A percentile compares a stretch with the other conserved stretches of the same genome.
These are phyloP conservation scores for Pyracantha coccinea DNA, from an alignment of 331 rosid genomes.

Conservation along the genomic window DNA sequence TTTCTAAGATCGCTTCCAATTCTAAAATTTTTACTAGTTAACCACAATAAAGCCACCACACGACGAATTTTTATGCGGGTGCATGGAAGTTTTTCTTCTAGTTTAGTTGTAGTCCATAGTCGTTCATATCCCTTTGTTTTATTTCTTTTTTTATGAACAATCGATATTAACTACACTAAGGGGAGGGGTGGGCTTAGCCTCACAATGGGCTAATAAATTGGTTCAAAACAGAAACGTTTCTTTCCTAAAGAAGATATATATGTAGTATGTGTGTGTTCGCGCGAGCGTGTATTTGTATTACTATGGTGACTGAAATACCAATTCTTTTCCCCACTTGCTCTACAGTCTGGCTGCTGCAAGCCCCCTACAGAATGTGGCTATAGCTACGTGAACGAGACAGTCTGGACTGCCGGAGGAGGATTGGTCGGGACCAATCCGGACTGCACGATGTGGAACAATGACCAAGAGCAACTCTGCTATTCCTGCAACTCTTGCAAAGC, in stretches of 20 bases:
- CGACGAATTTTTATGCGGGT: too few species aligned
- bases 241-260: not conserved
- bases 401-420: conserved; percentile 43
- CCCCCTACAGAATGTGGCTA: conserved; percentile 80
- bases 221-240: not conserved
- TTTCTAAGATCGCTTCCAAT: too few species aligned
- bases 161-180: too few species aligned
- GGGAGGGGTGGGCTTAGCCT: too few species aligned
- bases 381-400: conserved; percentile 52
- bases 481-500: conserved; percentile 77
- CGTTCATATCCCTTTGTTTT: not conserved
- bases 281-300: not conserved
- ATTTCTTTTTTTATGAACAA: too few species aligned
- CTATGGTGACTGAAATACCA: not conserved
- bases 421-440: conserved; percentile 21
- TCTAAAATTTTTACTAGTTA: too few species aligned
- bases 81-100: too few species aligned
- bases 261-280: not conserved
- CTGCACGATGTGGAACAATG: conserved; percentile 66
- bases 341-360: conserved; percentile 96
- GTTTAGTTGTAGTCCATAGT: not conserved
- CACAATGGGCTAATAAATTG: too few species aligned
- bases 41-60: too few species aligned
- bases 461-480: conserved; percentile 63
- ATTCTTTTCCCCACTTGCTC: not conserved